Percentiles rank a stretch among this genome's conserved stretches.
Evolutionary conservation across 2,329 filamentous ascomycete genomes (phyloP).

Genomic region (Arthroderma uncinatum): DNA sequence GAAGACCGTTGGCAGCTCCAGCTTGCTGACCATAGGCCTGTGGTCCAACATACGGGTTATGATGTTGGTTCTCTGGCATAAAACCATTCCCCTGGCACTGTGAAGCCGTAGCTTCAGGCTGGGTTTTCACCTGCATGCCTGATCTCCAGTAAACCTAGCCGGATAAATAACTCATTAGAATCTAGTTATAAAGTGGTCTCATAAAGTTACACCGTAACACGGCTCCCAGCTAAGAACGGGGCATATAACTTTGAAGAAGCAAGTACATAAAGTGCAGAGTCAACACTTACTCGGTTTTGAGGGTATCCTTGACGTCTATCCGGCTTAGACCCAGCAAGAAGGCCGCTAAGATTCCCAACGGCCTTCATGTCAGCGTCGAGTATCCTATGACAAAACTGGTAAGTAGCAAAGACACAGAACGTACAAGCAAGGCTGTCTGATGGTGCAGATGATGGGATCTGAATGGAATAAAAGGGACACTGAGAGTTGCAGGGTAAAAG

Average conservation of each 20-base stretch:
- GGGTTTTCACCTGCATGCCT: conserved; percentile 13
- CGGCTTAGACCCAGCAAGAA: background rate
- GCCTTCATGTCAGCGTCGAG: conserved; percentile 5
- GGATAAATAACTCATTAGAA: background rate
- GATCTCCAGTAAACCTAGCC: background rate
- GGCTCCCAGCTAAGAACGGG: no score
- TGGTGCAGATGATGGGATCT: background rate
- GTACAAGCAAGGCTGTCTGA: background rate
- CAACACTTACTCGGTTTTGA: background rate
- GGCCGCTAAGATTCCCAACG: background rate
- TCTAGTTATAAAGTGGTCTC: background rate
- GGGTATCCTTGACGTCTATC: conserved; percentile 6
- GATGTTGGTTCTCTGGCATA: conserved; percentile 20
- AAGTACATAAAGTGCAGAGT: background rate
- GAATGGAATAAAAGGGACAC: background rate
- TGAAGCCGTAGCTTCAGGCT: conserved; percentile 19
- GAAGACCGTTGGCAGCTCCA: conserved; percentile 8
- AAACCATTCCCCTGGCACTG: conserved; percentile 18
- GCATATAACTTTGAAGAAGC: no score
- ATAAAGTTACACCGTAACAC: no score
- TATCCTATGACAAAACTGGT: background rate
- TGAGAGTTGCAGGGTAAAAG: background rate
- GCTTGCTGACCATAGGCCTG: conserved; percentile 17
- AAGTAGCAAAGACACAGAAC: background rate
- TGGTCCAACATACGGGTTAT: conserved; percentile 17